Conservation (phyloP, 108 stramenopile genomes). For the Nannochloropsis oceanica region DNA sequence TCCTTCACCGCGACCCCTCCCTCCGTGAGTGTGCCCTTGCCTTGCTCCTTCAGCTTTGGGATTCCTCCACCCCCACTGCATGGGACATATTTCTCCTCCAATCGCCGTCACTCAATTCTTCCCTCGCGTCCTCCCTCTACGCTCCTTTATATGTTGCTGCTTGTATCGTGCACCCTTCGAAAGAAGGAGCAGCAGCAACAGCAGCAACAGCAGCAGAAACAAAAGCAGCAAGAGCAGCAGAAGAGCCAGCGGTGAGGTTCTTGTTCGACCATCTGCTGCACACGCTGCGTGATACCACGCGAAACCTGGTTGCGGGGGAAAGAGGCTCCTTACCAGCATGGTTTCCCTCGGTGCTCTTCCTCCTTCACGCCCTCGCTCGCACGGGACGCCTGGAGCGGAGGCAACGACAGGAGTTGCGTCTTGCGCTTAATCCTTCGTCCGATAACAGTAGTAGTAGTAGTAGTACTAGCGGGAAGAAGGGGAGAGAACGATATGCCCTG, state of each 20-base stretch:
- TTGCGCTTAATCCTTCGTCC: neutral
- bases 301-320: neutral
- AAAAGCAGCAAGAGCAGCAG: neutral
- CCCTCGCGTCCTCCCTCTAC: neutral
- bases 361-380: neutral
- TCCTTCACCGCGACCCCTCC: neutral
- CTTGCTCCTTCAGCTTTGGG: neutral
- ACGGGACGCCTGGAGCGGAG: neutral
- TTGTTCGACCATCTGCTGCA: neutral
- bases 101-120: neutral
- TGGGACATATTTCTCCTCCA: neutral
- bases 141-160: neutral
- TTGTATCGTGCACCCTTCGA: neutral
- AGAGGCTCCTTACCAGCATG: neutral
- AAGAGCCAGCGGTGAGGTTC: neutral
- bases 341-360: neutral
- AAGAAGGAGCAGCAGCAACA: neutral
- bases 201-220: neutral
- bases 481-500: neutral
- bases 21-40: neutral
- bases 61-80: neutral
- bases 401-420: neutral
- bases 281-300: neutral
- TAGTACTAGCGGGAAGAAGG: neutral
- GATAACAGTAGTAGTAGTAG: neutral